These are phyloP conservation scores for Themeda triandra DNA, from an alignment of 176 grass and related monocot species.

Conservation along the genomic window DNA sequence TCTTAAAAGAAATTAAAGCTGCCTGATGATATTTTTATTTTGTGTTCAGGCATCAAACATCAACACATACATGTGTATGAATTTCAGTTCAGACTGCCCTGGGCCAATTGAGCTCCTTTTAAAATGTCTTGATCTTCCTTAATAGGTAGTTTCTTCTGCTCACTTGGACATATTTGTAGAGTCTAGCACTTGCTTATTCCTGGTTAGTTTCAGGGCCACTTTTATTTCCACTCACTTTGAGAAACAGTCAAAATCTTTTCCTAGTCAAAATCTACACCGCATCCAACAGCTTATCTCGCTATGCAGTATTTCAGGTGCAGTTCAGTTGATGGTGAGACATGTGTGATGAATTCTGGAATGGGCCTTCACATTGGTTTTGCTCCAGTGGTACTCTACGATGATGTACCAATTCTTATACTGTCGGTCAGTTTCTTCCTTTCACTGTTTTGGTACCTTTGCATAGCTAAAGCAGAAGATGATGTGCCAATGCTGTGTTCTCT, in stretches of 20 bases:
- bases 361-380: neutral
- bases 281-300: neutral
- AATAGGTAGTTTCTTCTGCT: neutral
- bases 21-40: neutral
- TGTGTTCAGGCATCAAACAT: neutral
- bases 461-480: slow-evolving; percentile 3
- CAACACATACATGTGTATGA: neutral
- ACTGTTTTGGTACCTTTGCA: slow-evolving; percentile 8
- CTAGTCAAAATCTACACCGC: neutral
- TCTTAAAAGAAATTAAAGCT: neutral
- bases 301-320: neutral
- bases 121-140: neutral
- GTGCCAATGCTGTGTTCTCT: neutral
- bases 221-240: neutral
- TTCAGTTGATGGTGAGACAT: neutral
- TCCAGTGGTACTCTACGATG: neutral
- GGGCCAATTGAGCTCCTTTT: neutral
- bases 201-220: neutral
- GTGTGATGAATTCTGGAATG: neutral
- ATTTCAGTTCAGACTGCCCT: neutral
- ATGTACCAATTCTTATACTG: neutral
- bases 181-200: neutral
- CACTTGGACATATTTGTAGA: neutral
- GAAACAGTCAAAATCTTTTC: neutral
- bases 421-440: neutral